A percentile compares a stretch with the other conserved stretches of the same genome.
Evolutionary conservation across 106 monocot genomes (phyloP).

Genomic region (Apostasia ramifera): DNA sequence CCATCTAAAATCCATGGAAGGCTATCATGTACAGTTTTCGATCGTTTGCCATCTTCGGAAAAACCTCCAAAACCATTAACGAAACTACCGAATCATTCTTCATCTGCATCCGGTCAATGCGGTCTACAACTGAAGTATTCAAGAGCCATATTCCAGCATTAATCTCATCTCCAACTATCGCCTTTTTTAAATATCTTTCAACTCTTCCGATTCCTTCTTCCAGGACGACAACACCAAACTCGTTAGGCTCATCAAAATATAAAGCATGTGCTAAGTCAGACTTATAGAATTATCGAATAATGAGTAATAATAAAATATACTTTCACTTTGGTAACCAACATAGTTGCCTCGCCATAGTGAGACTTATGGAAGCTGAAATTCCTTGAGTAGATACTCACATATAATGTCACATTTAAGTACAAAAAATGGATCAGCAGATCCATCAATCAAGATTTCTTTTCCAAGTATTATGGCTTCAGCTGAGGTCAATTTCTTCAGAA

Average conservation of each 20-base stretch:
- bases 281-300: not conserved
- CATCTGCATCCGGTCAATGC: slow-evolving; percentile 36
- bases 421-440: too few species aligned
- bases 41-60: slow-evolving; percentile 47
- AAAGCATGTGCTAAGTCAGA: not conserved
- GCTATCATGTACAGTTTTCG: slow-evolving; percentile 49
- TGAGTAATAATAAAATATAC: not conserved
- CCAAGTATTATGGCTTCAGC: too few species aligned
- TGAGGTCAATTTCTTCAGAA: too few species aligned
- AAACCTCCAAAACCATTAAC: slow-evolving; percentile 63
- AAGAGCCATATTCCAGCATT: slow-evolving; percentile 63
- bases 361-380: slow-evolving; percentile 53
- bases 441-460: too few species aligned
- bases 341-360: slow-evolving; percentile 61
- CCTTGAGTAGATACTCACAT: slow-evolving; percentile 54
- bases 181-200: slow-evolving; percentile 55
- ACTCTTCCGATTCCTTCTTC: slow-evolving; percentile 49
- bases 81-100: not conserved
- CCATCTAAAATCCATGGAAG: slow-evolving; percentile 63
- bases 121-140: slow-evolving; percentile 45
- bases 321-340: slow-evolving; percentile 65
- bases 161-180: slow-evolving; percentile 64
- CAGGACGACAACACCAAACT: slow-evolving; percentile 63
- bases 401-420: slow-evolving; percentile 78
- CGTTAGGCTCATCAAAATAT: slow-evolving; percentile 59